Base-by-base conservation (phyloP, 306 rosid genomes). In the Datisca glomerata region DNA sequence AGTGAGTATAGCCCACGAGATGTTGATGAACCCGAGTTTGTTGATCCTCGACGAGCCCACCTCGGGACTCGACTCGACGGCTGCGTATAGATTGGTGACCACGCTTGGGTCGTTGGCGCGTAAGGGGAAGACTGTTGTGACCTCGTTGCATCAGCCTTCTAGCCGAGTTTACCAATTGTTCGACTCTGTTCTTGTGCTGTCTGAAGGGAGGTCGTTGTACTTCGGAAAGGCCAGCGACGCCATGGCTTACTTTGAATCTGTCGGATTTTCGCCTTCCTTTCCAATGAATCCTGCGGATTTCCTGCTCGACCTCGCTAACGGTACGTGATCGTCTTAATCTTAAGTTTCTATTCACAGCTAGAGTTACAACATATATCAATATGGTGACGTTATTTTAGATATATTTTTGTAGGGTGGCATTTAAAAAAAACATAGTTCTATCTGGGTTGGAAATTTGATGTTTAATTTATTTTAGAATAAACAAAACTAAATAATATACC, bases 261-360 rank as follows among this genome's bases (percentile, higher is more conserved):
- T 81, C 42, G 94, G 94, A 0, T 71, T 70, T 64, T 60, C 61
- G 35, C 96, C 94, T 6, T 68, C 75, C 14, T 81, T 81, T 15
- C 77, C 96, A 5, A 70, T 86, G 67, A 86, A 86, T 17, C 94
- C 96, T 40, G 96, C 96, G 3, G 94, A 86, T 59, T 86, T 86
- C 38, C 69, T 86, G 47, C 96, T 86, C 13, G 94, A 86, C 63
- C 86, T 86, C 60, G 96, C 96, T 6, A 86, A 81, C 49, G 96
- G 96, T 81, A 81, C 59, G 94, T 32, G n/a, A n/a, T n/a, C n/a
- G n/a, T n/a, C n/a, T n/a, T 27, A 32, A 2, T 14, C 25, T 38
- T 41, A 2, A 8, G 11, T 9, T 41, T 37, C 14, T 34, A 34
- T n/a, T n/a, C n/a, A n/a, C n/a, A n/a, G n/a, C n/a, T n/a, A n/a